phyloP scores from a whole-genome alignment of 202 grass and related monocot species.

The Schoenoplectus triqueter region DNA sequence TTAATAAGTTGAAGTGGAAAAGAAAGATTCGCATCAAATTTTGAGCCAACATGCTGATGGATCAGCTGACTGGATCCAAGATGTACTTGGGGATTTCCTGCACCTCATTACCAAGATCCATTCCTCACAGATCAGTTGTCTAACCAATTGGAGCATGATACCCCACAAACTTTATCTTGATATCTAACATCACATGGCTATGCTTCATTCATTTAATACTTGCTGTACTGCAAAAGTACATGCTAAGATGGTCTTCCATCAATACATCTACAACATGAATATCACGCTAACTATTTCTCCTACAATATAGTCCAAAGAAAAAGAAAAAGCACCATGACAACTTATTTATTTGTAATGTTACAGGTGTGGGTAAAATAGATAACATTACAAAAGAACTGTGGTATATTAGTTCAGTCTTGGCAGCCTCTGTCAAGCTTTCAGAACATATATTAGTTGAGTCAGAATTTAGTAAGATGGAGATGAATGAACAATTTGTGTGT shows the following conservation, averaged over 20 bases:
- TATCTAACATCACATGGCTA: constrained; percentile 32
- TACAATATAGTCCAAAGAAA: neutral
- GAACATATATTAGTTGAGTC: neutral
- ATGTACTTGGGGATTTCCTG: no score
- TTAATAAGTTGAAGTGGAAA: neutral
- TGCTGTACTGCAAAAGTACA: neutral
- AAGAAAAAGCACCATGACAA: neutral
- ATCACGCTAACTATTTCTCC: neutral
- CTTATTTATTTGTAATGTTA: neutral
- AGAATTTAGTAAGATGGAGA: neutral
- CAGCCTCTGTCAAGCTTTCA: no score
- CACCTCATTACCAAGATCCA: neutral
- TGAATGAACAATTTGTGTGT: neutral
- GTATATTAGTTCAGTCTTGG: neutral
- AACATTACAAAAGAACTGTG: neutral
- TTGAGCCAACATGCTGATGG: constrained; percentile 11
- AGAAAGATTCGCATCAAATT: constrained; percentile 1
- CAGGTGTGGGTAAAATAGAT: neutral
- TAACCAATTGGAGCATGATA: constrained; percentile 16
- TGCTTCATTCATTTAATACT: constrained; percentile 25
- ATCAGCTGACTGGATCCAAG: no score
- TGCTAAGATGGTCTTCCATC: neutral
- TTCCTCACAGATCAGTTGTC: constrained; percentile 29
- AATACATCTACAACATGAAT: neutral
- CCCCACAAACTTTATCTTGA: constrained; percentile 34